Evolutionary conservation across 768 basidiomycete genomes (phyloP).

Genomic region (Termitomyces sp.): DNA sequence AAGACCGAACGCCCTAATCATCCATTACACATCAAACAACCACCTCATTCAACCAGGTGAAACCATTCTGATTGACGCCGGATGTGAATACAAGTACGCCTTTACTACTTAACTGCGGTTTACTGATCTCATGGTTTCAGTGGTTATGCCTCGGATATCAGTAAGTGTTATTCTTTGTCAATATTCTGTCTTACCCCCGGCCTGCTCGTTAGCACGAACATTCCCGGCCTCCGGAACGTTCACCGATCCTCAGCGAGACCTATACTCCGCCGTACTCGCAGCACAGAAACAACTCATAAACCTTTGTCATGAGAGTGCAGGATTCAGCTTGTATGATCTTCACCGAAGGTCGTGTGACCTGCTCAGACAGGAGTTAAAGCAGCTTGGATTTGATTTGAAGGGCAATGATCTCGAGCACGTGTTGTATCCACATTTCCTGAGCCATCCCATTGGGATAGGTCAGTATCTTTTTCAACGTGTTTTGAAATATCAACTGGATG

Average conservation of each 20-base stretch:
- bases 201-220: constrained; percentile 56
- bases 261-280: constrained; percentile 75
- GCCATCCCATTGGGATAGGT: constrained; percentile 92
- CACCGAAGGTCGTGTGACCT: constrained; percentile 68
- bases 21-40: constrained; percentile 94
- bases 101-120: background rate
- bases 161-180: constrained; percentile 32
- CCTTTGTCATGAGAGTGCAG: constrained; percentile 52
- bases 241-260: constrained; percentile 70
- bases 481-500: background rate
- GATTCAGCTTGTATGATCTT: constrained; percentile 64
- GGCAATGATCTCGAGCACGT: constrained; percentile 60
- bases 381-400: constrained; percentile 65
- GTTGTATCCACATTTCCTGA: constrained; percentile 89
- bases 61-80: constrained; percentile 83
- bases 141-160: constrained; percentile 94
- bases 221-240: constrained; percentile 85
- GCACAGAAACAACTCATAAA: constrained; percentile 64
- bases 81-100: constrained; percentile 83
- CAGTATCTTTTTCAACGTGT: constrained; percentile 16
- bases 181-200: constrained; percentile 1
- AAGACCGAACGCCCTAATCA: constrained; percentile 83
- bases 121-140: constrained; percentile 30
- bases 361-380: constrained; percentile 66
- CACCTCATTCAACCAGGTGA: constrained; percentile 67